A percentile compares a stretch with the other conserved stretches of the same genome.
These are phyloP conservation scores for Zymoseptoria ardabiliae DNA, from an alignment of 2,329 filamentous ascomycete genomes.

Conservation along the genomic window DNA sequence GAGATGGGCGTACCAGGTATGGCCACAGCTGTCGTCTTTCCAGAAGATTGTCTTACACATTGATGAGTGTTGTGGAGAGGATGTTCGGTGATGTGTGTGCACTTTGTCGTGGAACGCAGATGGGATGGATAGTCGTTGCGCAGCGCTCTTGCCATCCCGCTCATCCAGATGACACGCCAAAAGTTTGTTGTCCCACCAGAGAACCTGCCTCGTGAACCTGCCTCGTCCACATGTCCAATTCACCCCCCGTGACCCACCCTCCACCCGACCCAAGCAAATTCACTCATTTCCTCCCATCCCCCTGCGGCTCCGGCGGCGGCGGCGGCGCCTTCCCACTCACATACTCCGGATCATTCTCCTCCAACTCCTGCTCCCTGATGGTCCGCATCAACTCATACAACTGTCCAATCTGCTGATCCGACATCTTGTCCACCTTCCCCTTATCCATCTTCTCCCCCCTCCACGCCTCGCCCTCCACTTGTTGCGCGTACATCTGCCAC, in stretches of 20 bases:
- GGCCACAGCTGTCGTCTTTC: slow-evolving; percentile 40
- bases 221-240: background rate
- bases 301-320: slow-evolving; percentile 10
- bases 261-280: background rate
- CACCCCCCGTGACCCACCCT: background rate
- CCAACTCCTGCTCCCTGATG: slow-evolving; percentile 52
- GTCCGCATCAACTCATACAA: slow-evolving; percentile 90
- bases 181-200: background rate
- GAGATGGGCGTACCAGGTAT: slow-evolving; percentile 35
- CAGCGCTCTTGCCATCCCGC: background rate
- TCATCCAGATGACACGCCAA: background rate
- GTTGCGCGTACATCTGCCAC: slow-evolving; percentile 93
- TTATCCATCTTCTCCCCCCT: slow-evolving; percentile 75
- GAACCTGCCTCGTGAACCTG: too few species aligned
- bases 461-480: slow-evolving; percentile 83
- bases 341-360: slow-evolving; percentile 34
- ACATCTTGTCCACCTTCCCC: slow-evolving; percentile 85
- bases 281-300: slow-evolving; percentile 1
- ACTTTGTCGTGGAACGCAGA: background rate
- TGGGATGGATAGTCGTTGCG: background rate
- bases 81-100: background rate
- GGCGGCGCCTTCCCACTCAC: slow-evolving; percentile 4
- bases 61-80: background rate
- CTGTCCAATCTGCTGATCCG: slow-evolving; percentile 87
- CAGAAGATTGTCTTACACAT: slow-evolving; percentile 45